These are phyloP conservation scores for Trypanosoma brucei DNA, from an alignment of 208 protist species.

Conservation along the genomic window DNA sequence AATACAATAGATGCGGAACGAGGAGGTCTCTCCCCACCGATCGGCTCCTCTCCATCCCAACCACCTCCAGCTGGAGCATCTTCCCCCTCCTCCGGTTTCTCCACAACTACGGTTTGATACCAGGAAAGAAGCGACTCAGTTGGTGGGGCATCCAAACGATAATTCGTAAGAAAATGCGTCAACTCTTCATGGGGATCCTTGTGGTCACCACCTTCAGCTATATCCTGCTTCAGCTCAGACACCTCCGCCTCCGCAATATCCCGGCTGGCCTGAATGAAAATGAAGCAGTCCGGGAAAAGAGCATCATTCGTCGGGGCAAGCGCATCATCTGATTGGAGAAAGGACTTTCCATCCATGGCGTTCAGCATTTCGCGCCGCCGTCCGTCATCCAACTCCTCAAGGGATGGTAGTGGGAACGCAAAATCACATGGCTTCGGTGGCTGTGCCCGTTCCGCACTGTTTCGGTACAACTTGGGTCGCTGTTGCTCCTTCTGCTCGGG, in stretches of 20 bases:
- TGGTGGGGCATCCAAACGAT: slow-evolving; percentile 20
- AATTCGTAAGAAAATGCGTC: slow-evolving; percentile 25
- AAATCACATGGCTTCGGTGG: slow-evolving; percentile 46
- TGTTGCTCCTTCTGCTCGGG: slow-evolving; percentile 28
- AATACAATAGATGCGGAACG: slow-evolving; percentile 39
- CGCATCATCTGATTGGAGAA: slow-evolving; percentile 3
- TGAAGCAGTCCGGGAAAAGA: slow-evolving; percentile 64
- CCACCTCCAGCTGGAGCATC: slow-evolving; percentile 8
- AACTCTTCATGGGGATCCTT: slow-evolving; percentile 25
- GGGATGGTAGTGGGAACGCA: slow-evolving; percentile 48
- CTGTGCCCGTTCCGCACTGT: slow-evolving; percentile 13
- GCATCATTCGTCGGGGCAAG: slow-evolving; percentile 58
- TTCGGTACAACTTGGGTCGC: slow-evolving; percentile 20
- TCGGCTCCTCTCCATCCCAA: slow-evolving; percentile 13
- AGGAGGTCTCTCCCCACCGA: slow-evolving; percentile 17
- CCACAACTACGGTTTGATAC: slow-evolving; percentile 64
- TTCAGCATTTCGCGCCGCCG: slow-evolving; percentile 21
- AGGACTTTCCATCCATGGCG: slow-evolving; percentile 20
- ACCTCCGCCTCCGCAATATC: slow-evolving; percentile 38
- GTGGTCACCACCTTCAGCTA: neutral
- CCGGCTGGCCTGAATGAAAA: slow-evolving; percentile 34
- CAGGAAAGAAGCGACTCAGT: slow-evolving; percentile 46
- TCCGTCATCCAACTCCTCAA: slow-evolving; percentile 44
- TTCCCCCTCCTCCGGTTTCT: slow-evolving; percentile 15
- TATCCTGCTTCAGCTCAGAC: slow-evolving; percentile 6